Base-by-base conservation (phyloP, 2,329 filamentous ascomycete genomes). In the Trichoderma atroviride region DNA sequence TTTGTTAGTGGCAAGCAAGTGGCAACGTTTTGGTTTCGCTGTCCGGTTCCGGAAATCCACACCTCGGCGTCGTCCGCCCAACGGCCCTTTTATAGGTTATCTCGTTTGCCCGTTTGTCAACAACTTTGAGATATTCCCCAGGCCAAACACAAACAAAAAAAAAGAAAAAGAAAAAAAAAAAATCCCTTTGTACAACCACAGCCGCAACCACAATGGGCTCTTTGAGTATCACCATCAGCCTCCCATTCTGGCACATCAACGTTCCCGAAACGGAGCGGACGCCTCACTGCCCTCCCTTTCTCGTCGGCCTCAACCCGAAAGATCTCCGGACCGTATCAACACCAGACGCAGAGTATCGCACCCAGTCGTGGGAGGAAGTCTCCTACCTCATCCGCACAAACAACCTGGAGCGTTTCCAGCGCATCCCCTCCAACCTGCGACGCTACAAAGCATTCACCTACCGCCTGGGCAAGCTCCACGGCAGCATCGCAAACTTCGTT, bases 201-300 rank as follows among this genome's bases (percentile, higher is more conserved):
- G 56, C 37, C 35, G 14, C 19, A 63, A 22, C 14, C 22, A 40
- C 40, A 60, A 84, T 84, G 83, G 81, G 82, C 47, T 76, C 75
- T 33, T 72, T 74, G 60, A 68, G 72, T 50, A 68, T 70, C 40
- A 79, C 75, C 69, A 70, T 80, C 62, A 66, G 13, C 47, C 62
- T 68, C 14, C 90, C 91, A 0, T 97, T 91, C 82, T 97, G 94
- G 94, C 91, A 95, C 72, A 85, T 91, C 79, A 97, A 97, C 78
- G 82, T 96, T 19, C 88, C 92, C 0, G 80, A 82, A 43, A 78
- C 83, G 31, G 81, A 90, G 72, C 88, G 90, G 77, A 88, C 89
- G 0, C 74, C 79, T 2, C 83, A 89, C 65, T 97, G 94, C 76
- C 94, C 94, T 0, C 84, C 86, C 6, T 96, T 88, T 76, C 86